Evolutionary conservation across 176 grass and related monocot genomes (phyloP).

Genomic region (Puccinellia tenuiflora): DNA sequence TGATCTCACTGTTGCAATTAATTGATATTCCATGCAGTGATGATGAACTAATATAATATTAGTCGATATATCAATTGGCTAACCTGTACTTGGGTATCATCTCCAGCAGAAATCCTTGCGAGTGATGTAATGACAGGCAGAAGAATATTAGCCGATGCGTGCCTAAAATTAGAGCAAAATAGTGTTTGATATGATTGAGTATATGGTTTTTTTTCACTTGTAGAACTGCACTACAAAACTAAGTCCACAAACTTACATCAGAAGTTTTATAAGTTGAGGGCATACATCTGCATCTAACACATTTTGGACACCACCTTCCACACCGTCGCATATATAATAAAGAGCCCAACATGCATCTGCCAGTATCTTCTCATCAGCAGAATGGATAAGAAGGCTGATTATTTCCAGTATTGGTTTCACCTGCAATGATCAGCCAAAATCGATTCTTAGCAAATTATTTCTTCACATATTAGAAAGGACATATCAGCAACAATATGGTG

Average conservation of each 20-base stretch:
- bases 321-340: conserved; percentile 43
- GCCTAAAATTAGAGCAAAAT: conserved; percentile 36
- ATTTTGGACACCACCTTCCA: conserved; percentile 38
- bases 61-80: background rate
- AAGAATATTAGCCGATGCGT: conserved; percentile 53
- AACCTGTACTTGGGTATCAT: conserved; percentile 71
- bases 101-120: conserved; percentile 58
- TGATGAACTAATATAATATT: background rate
- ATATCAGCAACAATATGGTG: background rate
- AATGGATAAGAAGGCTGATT: conserved; percentile 64
- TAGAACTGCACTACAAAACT: conserved; percentile 12
- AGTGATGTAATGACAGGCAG: conserved; percentile 48
- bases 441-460: conserved; percentile 5
- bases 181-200: background rate
- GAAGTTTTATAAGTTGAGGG: conserved; percentile 60
- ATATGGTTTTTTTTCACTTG: background rate
- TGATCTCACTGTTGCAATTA: background rate
- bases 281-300: conserved; percentile 51
- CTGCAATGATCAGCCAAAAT: conserved; percentile 39
- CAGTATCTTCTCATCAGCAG: conserved; percentile 72
- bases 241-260: conserved; percentile 50
- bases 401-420: conserved; percentile 64
- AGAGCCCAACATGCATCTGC: conserved; percentile 64
- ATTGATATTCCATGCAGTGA: background rate
- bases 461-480: background rate